Base-by-base conservation (phyloP, 2,329 filamentous ascomycete species). In the Cryphonectria parasitica region DNA sequence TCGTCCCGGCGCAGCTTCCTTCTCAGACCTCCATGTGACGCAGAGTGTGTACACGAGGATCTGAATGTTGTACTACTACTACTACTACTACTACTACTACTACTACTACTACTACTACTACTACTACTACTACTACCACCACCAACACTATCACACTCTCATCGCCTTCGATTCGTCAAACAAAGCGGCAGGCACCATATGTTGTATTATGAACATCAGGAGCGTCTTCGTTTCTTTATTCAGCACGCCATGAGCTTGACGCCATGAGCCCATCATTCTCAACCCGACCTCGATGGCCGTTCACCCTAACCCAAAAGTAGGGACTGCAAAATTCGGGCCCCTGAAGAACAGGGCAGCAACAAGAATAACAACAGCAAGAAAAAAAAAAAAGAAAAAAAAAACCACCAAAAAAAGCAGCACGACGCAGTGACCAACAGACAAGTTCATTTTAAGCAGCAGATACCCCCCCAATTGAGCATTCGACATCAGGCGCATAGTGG, bases 371-470 rank as follows among this genome's bases (percentile, higher is more conserved):
- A 34, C 34, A 6, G 6, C 34, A 8, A 45, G 1, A 6, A 5
- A 45, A 49, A 49, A 45, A 15, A 17, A 49, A 6, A 17, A 19
- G 19, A 19, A 19, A 19, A 7, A 22, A 22, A 22, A 22, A 22
- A n/a, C n/a, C n/a, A n/a, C n/a, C 19, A 22, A 56, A 58, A 58
- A 58, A 19, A 39, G 34, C n/a, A 56, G 39, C 56, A 39, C 52
- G 58, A 39, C 45, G 19, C 58, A 61, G 56, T 45, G n/a, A 62
- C 60, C 68, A 52, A 61, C 54, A 49, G 70, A 36, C 58, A 66
- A 58, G 68, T 66, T 63, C 64, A 67, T 69, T 69, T 71, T 61
- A 69, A 66, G 69, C 69, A 71, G 58, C 70, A 64, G 68, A 72
- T 72, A 72, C 68, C 67, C 66, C 64, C 67, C 66, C 66, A 60